Evolutionary conservation across 1,284 basidiomycete genomes (phyloP).

Genomic region (Hymenochaete sp.): DNA sequence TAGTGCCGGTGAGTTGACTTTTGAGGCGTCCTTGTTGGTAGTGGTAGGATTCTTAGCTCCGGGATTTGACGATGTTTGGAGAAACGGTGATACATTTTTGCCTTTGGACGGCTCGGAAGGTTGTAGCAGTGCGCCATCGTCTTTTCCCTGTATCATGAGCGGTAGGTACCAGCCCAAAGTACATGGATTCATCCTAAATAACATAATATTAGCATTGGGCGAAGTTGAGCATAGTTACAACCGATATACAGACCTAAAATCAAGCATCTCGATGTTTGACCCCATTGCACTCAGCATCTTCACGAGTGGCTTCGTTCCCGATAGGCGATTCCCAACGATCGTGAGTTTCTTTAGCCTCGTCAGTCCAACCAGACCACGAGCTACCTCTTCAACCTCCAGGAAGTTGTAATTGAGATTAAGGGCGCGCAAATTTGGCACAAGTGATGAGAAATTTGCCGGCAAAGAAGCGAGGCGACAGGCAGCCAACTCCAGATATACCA

Average conservation of each 20-base stretch:
- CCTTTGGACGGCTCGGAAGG: constrained; percentile 37
- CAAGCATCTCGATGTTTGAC: constrained; percentile 72
- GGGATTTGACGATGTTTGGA: neutral
- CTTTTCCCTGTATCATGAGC: constrained; percentile 51
- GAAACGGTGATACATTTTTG: constrained; percentile 11
- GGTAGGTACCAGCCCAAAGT: constrained; percentile 93
- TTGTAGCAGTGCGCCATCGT: constrained; percentile 54
- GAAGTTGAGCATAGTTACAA: neutral
- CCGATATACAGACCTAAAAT: constrained; percentile 68
- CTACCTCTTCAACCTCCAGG: constrained; percentile 47
- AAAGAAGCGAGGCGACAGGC: constrained; percentile 78
- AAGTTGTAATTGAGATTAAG: constrained; percentile 97
- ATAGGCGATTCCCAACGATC: constrained; percentile 77
- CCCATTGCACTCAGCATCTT: constrained; percentile 61
- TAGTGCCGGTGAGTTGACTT: neutral
- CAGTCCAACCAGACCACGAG: constrained; percentile 62
- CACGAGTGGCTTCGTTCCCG: constrained; percentile 61
- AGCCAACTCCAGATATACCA: constrained; percentile 90
- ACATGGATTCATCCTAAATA: constrained; percentile 82
- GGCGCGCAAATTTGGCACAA: constrained; percentile 83
- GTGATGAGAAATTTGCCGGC: constrained; percentile 55
- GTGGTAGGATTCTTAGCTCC: constrained; percentile 5
- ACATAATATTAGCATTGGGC: constrained; percentile 3
- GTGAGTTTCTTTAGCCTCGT: constrained; percentile 72
- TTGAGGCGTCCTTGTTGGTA: neutral